A percentile compares a stretch with the other conserved stretches of the same genome.
phyloP scores from a whole-genome alignment of 2,329 filamentous ascomycete species.

The Bipolaris oryzae region DNA sequence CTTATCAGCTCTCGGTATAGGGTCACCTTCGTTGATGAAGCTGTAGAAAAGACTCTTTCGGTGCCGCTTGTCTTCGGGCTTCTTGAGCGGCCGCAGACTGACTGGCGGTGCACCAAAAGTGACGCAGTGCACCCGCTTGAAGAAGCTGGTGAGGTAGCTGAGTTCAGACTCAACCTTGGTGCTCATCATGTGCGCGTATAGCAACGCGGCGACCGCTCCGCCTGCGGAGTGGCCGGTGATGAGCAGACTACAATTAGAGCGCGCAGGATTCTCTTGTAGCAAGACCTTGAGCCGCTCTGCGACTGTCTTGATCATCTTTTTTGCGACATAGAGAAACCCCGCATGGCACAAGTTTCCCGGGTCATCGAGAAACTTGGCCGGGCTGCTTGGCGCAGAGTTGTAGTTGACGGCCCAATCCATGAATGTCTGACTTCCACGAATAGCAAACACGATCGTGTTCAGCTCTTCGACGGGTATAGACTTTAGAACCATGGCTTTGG shows the following conservation, averaged over 20 bases:
- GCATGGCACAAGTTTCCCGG: conserved; percentile 77
- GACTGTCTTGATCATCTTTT: conserved; percentile 75
- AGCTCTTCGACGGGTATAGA: conserved; percentile 78
- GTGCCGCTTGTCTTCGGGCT: conserved; percentile 54
- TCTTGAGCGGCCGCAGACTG: conserved; percentile 70
- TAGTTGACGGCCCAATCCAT: conserved; percentile 89
- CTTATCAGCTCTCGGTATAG: conserved; percentile 76
- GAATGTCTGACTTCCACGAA: conserved; percentile 79
- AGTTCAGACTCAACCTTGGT: conserved; percentile 69
- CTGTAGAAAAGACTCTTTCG: conserved; percentile 75
- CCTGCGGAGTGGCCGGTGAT: conserved; percentile 89
- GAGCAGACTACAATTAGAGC: conserved; percentile 70
- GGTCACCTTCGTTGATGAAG: conserved; percentile 87
- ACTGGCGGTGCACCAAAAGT: conserved; percentile 86
- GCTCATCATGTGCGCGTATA: conserved; percentile 82
- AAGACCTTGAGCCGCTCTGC: conserved; percentile 72
- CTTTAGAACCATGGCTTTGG: conserved; percentile 85
- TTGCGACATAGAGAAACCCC: conserved; percentile 77
- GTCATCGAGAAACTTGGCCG: conserved; percentile 77
- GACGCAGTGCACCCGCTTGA: conserved; percentile 81
- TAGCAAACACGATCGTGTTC: conserved; percentile 81
- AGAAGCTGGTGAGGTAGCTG: conserved; percentile 68
- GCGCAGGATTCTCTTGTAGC: conserved; percentile 72
- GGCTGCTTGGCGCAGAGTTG: conserved; percentile 69
- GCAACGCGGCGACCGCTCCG: conserved; percentile 78